phyloP scores from a whole-genome alignment of 169 alveolate genomes.

The Cystoisospora suis region DNA sequence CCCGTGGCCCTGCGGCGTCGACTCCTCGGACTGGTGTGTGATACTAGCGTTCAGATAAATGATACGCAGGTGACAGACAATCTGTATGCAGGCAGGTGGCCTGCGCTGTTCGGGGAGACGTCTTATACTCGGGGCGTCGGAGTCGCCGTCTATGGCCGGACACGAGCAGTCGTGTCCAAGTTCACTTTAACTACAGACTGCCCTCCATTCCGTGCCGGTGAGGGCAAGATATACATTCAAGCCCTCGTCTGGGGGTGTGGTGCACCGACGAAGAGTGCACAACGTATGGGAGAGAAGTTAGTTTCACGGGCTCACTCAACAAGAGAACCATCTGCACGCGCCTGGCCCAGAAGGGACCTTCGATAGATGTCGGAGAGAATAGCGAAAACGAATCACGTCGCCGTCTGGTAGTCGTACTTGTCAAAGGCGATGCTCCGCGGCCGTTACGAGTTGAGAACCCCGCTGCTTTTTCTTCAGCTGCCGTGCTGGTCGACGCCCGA shows the following conservation, averaged over 20 bases:
- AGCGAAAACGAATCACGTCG: too few relatives aligned
- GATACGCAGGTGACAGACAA: neutral
- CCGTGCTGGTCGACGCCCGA: too few relatives aligned
- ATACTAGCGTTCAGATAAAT: neutral
- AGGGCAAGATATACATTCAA: neutral
- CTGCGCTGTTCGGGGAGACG: neutral
- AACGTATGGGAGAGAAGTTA: too few relatives aligned
- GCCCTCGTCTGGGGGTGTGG: neutral
- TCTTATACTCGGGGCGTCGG: slow-evolving; percentile 17
- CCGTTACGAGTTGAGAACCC: too few relatives aligned
- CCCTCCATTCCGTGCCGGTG: neutral
- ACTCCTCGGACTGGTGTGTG: neutral
- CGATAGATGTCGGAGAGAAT: too few relatives aligned
- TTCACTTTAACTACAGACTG: neutral
- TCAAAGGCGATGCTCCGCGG: too few relatives aligned
- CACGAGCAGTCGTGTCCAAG: slow-evolving; percentile 24
- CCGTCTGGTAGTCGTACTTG: too few relatives aligned
- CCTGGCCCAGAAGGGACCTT: too few relatives aligned
- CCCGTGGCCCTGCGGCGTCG: neutral
- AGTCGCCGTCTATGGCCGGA: neutral
- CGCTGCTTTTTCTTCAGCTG: too few relatives aligned
- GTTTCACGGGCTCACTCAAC: too few relatives aligned
- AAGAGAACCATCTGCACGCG: too few relatives aligned
- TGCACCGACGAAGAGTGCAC: too few relatives aligned
- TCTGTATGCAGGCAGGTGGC: neutral